phyloP scores from a whole-genome alignment of 805 yeast genomes.

The Yarrowia divulgata region DNA sequence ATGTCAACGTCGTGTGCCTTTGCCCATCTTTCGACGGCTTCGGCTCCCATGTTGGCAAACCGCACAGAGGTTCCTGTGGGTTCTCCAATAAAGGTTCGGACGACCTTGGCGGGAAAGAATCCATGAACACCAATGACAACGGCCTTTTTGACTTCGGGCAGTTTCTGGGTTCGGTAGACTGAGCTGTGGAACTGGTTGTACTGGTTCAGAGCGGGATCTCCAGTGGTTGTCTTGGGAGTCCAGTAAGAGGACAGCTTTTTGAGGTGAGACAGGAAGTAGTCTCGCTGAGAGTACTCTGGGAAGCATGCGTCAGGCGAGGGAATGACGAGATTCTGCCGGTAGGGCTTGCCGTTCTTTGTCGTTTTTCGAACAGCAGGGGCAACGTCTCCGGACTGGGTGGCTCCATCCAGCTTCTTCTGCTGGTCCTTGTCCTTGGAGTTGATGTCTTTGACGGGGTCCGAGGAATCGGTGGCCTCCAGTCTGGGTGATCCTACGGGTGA shows the following conservation, averaged over 20 bases:
- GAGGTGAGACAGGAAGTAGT: slow-evolving; percentile 42
- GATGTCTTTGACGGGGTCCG: slow-evolving; percentile 32
- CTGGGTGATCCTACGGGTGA: slow-evolving; percentile 39
- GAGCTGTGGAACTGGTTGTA: slow-evolving; percentile 45
- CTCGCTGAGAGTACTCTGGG: slow-evolving; percentile 44
- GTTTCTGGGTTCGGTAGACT: slow-evolving; percentile 45
- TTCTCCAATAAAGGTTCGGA: slow-evolving; percentile 87
- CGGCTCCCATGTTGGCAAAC: slow-evolving; percentile 90
- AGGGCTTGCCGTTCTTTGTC: slow-evolving; percentile 14
- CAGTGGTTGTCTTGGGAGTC: slow-evolving; percentile 39
- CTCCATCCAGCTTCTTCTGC: slow-evolving; percentile 28
- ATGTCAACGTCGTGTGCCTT: slow-evolving; percentile 52
- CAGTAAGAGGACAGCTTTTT: slow-evolving; percentile 42
- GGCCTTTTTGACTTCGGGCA: slow-evolving; percentile 58
- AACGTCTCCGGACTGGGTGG: slow-evolving; percentile 21
- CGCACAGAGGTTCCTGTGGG: slow-evolving; percentile 95
- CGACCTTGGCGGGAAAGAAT: slow-evolving; percentile 86
- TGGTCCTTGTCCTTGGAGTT: slow-evolving; percentile 21
- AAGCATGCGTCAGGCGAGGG: slow-evolving; percentile 46
- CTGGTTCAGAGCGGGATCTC: slow-evolving; percentile 39
- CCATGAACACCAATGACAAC: slow-evolving; percentile 95
- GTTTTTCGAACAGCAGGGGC: slow-evolving; percentile 7
- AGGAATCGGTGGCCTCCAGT: slow-evolving; percentile 33
- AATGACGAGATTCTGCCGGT: slow-evolving; percentile 46
- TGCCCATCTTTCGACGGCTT: slow-evolving; percentile 74